Evolutionary conservation across 169 alveolate genomes (phyloP).

Genomic region (Neospora caninum): DNA sequence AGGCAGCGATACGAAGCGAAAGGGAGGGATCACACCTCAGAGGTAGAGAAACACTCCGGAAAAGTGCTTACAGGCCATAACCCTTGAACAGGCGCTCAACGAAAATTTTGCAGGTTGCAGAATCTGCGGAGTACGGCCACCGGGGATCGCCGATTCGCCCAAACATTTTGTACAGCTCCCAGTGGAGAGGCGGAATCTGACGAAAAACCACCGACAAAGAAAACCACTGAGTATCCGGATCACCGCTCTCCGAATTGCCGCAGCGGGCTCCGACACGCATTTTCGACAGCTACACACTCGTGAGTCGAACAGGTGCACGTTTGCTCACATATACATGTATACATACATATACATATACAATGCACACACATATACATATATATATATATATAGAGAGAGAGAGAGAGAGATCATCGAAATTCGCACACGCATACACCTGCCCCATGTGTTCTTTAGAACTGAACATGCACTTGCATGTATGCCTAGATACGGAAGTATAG

Average conservation of each 20-base stretch:
- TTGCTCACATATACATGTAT: neutral
- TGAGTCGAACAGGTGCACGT: no score
- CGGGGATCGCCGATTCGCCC: conserved; percentile 64
- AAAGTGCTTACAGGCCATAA: neutral
- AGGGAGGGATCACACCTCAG: no score
- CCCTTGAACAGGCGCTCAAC: conserved; percentile 65
- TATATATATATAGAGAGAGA: neutral
- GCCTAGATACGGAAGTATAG: neutral
- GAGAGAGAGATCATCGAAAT: no score
- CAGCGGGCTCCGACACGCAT: no score
- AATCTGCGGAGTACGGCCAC: conserved; percentile 50
- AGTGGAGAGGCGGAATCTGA: conserved; percentile 55
- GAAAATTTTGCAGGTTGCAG: conserved; percentile 59
- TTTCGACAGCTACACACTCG: no score
- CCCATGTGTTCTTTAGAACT: no score
- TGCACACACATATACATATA: neutral
- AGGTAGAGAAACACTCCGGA: no score
- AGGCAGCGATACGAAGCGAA: no score
- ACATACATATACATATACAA: neutral
- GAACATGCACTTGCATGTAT: no score
- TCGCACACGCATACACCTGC: no score
- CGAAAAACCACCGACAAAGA: neutral
- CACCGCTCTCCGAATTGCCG: no score
- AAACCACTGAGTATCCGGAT: no score
- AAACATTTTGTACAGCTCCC: conserved; percentile 65